Evolutionary conservation across 208 protist species (phyloP), one percentile per base, ranked within the genome.

Genomic region (Strigomonas galati): DNA sequence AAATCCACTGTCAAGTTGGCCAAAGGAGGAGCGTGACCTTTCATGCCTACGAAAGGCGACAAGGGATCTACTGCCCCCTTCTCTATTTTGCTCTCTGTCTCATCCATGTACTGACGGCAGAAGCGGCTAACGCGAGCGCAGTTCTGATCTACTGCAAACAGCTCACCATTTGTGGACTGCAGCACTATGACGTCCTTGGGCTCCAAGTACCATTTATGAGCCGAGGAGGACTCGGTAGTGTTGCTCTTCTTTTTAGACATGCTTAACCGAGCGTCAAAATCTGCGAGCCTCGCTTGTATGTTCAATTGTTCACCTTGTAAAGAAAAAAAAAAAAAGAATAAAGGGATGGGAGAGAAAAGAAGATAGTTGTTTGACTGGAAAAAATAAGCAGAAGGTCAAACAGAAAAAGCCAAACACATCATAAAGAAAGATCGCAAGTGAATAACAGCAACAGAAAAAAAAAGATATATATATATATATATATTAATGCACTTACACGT

Each of bases 91-190:
- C 10, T 31, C 17, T 58, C 53, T 6, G 53, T 14, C 27, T 58
- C 53, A 28, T 58, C 56, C 55, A 82, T 46, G 31, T 56, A 30
- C 3, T 72, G 63, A 17, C 62, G 72, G 51, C 78, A 88, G 44
- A 63, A 68, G 0, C 28, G 54, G 71, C 87, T 93, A 21, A 88
- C 73, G 6, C 78, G 68, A 0, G 81, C 83, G 51, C 83, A 90
- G 73, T 93, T 93, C 43, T 71, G 70, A 62, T 91, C 79, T 4
- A 89, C 70, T 12, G 81, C 23, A 52, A 86, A 88, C 24, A 77
- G 48, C 23, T 87, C 73, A n/a, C 79, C 84, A 67, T 84, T 74
- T n/a, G 69, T 71, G 28, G 84, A 78, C 1, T 65, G 40, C n/a
- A 94, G 55, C 9, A 81, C 83, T 0, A 91, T 64, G 71, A 87